These are phyloP conservation scores for Pseudopyrenochaeta lycopersici DNA, from an alignment of 2,329 filamentous ascomycete genomes.

Conservation along the genomic window DNA sequence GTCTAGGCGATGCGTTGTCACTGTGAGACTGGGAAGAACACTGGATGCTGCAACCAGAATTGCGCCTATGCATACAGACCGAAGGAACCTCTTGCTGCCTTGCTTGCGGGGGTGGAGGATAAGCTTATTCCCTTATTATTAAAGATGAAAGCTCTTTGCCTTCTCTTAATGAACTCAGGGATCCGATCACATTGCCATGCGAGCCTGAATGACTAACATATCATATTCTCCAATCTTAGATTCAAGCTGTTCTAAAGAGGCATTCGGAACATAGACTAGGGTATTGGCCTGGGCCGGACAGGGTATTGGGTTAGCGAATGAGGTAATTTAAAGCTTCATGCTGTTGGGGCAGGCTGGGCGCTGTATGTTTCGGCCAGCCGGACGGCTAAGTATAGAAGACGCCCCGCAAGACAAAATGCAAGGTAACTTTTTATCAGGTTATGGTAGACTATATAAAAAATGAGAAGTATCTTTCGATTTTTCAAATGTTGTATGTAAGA, in stretches of 20 bases:
- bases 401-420: too few relatives aligned
- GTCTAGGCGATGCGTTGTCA: constrained; percentile 49
- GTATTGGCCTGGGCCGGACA: constrained; percentile 1
- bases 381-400: too few relatives aligned
- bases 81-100: constrained; percentile 33
- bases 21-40: constrained; percentile 39
- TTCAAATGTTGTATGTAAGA: too few relatives aligned
- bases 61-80: constrained; percentile 51
- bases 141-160: constrained; percentile 19
- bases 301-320: too few relatives aligned
- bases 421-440: too few relatives aligned
- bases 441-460: too few relatives aligned
- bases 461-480: too few relatives aligned
- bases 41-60: constrained; percentile 48
- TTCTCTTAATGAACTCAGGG: constrained; percentile 24
- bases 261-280: constrained; percentile 37
- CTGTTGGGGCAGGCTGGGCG: too few relatives aligned
- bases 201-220: constrained; percentile 51
- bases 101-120: constrained; percentile 25
- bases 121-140: constrained; percentile 24
- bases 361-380: too few relatives aligned
- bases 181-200: constrained; percentile 27
- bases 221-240: constrained; percentile 39
- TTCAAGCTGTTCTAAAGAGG: constrained; percentile 33
- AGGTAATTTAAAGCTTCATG: too few relatives aligned